phyloP scores from a whole-genome alignment of 108 stramenopile species.

The Cyclotella atomus region DNA sequence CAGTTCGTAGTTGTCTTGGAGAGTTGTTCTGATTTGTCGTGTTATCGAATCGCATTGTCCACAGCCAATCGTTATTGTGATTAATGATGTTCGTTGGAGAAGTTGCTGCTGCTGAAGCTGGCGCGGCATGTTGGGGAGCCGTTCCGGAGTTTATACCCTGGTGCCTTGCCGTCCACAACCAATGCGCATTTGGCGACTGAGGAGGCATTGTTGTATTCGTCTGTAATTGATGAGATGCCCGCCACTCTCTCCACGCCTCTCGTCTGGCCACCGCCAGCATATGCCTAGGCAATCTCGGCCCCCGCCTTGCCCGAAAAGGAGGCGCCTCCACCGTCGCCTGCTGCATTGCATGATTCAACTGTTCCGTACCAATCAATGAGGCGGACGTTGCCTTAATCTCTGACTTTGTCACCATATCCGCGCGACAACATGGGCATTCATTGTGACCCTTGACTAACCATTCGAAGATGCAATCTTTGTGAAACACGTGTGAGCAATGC shows the following conservation, averaged over 20 bases:
- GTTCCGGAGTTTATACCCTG: background rate
- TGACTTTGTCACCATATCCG: conserved; percentile 44
- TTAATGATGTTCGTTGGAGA: conserved; percentile 1
- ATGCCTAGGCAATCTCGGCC: conserved; percentile 15
- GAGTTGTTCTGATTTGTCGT: background rate
- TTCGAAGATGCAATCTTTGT: conserved; percentile 52
- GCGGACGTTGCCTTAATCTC: conserved; percentile 45
- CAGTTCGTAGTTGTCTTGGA: background rate
- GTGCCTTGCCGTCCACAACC: conserved; percentile 19
- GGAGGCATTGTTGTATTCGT: background rate
- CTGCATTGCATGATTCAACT: conserved; percentile 21
- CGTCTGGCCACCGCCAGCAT: conserved; percentile 16
- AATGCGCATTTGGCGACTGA: conserved; percentile 16
- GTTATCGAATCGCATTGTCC: conserved; percentile 20
- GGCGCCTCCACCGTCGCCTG: conserved; percentile 31
- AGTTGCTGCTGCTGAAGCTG: background rate
- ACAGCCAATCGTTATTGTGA: conserved; percentile 22
- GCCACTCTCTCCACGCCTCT: background rate
- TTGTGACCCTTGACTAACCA: conserved; percentile 46
- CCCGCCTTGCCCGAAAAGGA: conserved; percentile 18
- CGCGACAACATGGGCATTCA: conserved; percentile 49
- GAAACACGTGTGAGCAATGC: conserved; percentile 45
- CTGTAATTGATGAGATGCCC: background rate
- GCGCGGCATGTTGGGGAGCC: background rate
- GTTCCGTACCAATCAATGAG: conserved; percentile 41